phyloP scores from a whole-genome alignment of 2,329 filamentous ascomycete species.

The Trichoderma cornu-damae region DNA sequence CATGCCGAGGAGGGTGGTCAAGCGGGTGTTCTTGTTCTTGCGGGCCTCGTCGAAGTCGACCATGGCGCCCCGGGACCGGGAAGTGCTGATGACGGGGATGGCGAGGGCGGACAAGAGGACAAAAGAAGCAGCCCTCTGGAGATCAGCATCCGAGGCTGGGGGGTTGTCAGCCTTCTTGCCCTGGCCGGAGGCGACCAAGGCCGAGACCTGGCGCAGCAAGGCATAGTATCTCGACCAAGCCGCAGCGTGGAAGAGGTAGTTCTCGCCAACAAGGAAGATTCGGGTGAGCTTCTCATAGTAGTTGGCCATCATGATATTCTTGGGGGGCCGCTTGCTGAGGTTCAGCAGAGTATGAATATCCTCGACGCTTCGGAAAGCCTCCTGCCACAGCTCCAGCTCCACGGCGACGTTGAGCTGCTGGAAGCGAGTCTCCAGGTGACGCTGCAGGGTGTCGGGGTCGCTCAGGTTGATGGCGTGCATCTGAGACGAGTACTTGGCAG shows the following conservation, averaged over 20 bases:
- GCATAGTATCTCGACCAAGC: conserved; percentile 98
- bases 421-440: conserved; percentile 95
- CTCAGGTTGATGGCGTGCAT: conserved; percentile 99
- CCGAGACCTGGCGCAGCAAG: conserved; percentile 84
- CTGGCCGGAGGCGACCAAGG: conserved; percentile 75
- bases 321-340: conserved; percentile 94
- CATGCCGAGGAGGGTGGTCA: conserved; percentile 96
- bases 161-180: conserved; percentile 94
- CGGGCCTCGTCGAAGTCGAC: conserved; percentile 94
- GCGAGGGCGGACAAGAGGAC: conserved; percentile 90
- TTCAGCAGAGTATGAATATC: conserved; percentile 97
- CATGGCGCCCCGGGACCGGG: conserved; percentile 88
- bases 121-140: conserved; percentile 92
- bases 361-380: conserved; percentile 98
- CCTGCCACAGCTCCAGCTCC: conserved; percentile 97
- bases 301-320: conserved; percentile 99
- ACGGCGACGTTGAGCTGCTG: conserved; percentile 98
- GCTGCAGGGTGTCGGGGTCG: conserved; percentile 93
- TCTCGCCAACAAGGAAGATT: conserved; percentile 98
- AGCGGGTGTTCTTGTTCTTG: conserved; percentile 97
- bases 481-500: conserved; percentile 97
- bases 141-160: conserved; percentile 77
- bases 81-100: conserved; percentile 99
- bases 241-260: conserved; percentile 98
- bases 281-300: conserved; percentile 99